These are phyloP conservation scores for Mycothermus thermophilus DNA, from an alignment of 495 filamentous ascomycete genomes.

Conservation along the genomic window DNA sequence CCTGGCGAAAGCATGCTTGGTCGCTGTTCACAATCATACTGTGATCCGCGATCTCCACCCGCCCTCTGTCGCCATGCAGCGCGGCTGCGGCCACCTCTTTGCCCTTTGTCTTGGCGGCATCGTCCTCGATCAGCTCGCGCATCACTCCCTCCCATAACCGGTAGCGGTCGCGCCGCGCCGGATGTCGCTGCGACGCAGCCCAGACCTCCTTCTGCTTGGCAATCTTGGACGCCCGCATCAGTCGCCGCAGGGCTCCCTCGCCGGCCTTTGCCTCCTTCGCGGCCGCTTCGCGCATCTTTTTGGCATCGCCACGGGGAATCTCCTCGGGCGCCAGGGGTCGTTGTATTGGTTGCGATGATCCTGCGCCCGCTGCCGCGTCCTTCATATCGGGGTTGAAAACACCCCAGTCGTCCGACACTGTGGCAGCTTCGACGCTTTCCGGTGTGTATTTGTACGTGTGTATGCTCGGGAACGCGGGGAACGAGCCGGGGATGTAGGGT, in stretches of 20 bases:
- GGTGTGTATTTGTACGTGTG: slow-evolving; percentile 35
- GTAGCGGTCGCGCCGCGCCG: slow-evolving; percentile 22
- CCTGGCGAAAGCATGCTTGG: slow-evolving; percentile 20
- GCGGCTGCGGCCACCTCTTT: slow-evolving; percentile 57
- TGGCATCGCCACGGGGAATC: slow-evolving; percentile 20
- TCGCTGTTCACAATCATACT: slow-evolving; percentile 35
- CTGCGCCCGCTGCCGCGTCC: too few species aligned
- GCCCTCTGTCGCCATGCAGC: slow-evolving; percentile 16
- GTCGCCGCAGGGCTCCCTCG: slow-evolving; percentile 29
- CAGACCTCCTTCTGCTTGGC: slow-evolving; percentile 36
- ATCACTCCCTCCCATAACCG: slow-evolving; percentile 31
- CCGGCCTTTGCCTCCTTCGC: slow-evolving; percentile 32
- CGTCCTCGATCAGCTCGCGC: slow-evolving; percentile 26
- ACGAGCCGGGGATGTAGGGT: slow-evolving; percentile 28
- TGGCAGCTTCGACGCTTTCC: slow-evolving; percentile 16
- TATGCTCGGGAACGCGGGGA: slow-evolving; percentile 31
- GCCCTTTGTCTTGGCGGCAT: slow-evolving; percentile 43
- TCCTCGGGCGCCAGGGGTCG: slow-evolving; percentile 20
- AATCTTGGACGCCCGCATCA: slow-evolving; percentile 34
- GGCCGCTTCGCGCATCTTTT: slow-evolving; percentile 30
- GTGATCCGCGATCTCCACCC: slow-evolving; percentile 33
- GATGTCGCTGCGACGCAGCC: slow-evolving; percentile 22
- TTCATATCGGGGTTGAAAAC: slow-evolving; percentile 6
- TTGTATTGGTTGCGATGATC: too few species aligned
- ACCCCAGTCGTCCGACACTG: slow-evolving; percentile 14